Conservation (phyloP, 768 basidiomycete species). For the Mycena filopes region DNA sequence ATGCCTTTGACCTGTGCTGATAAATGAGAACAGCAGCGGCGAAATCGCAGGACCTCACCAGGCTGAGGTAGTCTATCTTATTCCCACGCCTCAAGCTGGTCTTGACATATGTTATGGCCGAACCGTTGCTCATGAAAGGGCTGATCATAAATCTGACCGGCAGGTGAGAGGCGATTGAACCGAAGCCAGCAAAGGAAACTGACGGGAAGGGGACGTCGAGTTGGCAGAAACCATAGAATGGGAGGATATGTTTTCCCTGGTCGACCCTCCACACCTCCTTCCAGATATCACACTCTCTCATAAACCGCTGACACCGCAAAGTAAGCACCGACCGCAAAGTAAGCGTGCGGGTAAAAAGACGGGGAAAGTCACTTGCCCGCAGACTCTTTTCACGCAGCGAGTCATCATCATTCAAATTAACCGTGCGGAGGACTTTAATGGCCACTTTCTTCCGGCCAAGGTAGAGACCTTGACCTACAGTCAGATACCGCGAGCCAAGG, state of each 20-base stretch:
- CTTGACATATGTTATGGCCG: slow-evolving; percentile 58
- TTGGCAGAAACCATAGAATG: slow-evolving; percentile 67
- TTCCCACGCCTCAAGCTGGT: slow-evolving; percentile 49
- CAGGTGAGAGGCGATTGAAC: slow-evolving; percentile 1
- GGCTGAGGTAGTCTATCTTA: slow-evolving; percentile 51
- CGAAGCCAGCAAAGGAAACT: slow-evolving; percentile 25
- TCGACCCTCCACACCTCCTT: slow-evolving; percentile 63
- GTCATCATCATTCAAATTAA: slow-evolving; percentile 49
- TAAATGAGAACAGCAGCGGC: background rate
- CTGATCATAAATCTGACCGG: slow-evolving; percentile 62
- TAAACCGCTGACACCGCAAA: slow-evolving; percentile 54
- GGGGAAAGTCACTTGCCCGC: slow-evolving; percentile 45
- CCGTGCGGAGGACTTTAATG: slow-evolving; percentile 64
- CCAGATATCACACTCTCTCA: slow-evolving; percentile 67
- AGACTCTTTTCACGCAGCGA: slow-evolving; percentile 46
- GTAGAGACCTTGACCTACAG: slow-evolving; percentile 58
- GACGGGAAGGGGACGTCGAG: slow-evolving; percentile 68
- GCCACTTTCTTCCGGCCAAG: slow-evolving; percentile 65
- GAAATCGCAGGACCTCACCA: slow-evolving; percentile 44
- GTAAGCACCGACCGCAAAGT: background rate
- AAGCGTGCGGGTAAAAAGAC: too few species aligned
- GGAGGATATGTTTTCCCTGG: slow-evolving; percentile 61
- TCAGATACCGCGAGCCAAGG: background rate
- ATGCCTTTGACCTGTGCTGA: slow-evolving; percentile 56
- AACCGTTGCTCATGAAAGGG: slow-evolving; percentile 60